phyloP scores from a whole-genome alignment of 1,284 basidiomycete species.

The Microbotryum scabiosae region DNA sequence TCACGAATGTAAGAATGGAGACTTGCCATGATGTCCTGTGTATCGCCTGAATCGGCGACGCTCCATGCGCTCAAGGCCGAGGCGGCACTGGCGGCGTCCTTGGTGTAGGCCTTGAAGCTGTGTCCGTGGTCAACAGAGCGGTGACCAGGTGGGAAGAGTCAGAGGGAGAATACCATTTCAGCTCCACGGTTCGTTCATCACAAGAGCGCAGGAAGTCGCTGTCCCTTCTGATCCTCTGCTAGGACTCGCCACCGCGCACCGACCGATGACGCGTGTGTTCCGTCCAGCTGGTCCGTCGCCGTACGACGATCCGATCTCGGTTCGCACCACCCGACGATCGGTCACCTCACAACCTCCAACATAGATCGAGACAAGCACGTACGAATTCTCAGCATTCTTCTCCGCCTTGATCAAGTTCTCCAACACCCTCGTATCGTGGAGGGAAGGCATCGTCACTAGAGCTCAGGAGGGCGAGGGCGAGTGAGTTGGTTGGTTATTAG shows the following conservation, averaged over 20 bases:
- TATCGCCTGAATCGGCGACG: slow-evolving; percentile 39
- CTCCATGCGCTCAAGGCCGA: slow-evolving; percentile 42
- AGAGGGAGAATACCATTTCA: slow-evolving; percentile 32
- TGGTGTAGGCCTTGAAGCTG: slow-evolving; percentile 33
- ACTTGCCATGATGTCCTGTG: slow-evolving; percentile 32
- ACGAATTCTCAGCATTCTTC: slow-evolving; percentile 34
- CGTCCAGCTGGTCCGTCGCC: too few species aligned
- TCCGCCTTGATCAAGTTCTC: slow-evolving; percentile 42
- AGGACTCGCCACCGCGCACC: neutral
- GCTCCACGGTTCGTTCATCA: neutral
- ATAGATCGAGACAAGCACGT: neutral
- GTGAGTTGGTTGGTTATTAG: too few species aligned
- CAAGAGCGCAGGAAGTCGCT: neutral
- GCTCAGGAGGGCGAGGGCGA: too few species aligned
- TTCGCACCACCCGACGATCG: too few species aligned
- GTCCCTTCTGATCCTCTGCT: neutral
- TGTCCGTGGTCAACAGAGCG: neutral
- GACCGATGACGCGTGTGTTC: neutral
- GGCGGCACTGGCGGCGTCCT: slow-evolving; percentile 35
- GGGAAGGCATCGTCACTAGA: slow-evolving; percentile 8
- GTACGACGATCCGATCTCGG: too few species aligned
- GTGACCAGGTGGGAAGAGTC: neutral
- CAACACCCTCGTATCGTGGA: slow-evolving; percentile 40
- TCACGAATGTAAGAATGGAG: neutral
- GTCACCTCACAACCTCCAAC: neutral